These are phyloP conservation scores for Lablab purpureus DNA, from an alignment of 306 rosid genomes.

Conservation along the genomic window DNA sequence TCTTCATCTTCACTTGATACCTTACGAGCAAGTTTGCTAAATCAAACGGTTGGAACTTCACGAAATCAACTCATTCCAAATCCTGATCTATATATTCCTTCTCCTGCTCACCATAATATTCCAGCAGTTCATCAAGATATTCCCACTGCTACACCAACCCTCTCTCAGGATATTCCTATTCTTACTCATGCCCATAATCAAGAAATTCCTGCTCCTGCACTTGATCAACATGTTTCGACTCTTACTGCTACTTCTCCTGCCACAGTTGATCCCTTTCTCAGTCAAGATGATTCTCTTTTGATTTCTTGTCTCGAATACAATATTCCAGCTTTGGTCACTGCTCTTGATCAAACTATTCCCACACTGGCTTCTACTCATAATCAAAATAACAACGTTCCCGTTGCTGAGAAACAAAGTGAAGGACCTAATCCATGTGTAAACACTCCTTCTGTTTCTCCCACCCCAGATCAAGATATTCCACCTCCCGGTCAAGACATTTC, in stretches of 20 bases:
- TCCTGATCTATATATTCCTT: neutral
- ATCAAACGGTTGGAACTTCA: slow-evolving; percentile 36
- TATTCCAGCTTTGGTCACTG: neutral
- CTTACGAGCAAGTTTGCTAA: slow-evolving; percentile 37
- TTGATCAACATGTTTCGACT: neutral
- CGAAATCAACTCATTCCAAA: neutral
- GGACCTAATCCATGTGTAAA: neutral
- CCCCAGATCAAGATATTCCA: neutral
- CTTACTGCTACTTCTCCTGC: neutral
- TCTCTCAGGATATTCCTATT: neutral
- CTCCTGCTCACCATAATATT: neutral
- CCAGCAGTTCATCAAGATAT: neutral
- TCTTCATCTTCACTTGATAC: slow-evolving; percentile 2
- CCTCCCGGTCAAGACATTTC: neutral
- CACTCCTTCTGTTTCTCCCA: neutral
- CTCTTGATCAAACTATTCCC: neutral
- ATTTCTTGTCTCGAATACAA: neutral
- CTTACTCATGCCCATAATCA: neutral
- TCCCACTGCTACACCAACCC: neutral
- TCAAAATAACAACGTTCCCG: neutral
- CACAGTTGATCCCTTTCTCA: no score
- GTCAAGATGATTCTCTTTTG: neutral
- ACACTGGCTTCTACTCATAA: neutral
- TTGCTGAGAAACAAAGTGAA: neutral
- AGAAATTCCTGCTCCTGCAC: neutral